Conservation (phyloP, 75 land plant species). For the Ceratopteris richardii region DNA sequence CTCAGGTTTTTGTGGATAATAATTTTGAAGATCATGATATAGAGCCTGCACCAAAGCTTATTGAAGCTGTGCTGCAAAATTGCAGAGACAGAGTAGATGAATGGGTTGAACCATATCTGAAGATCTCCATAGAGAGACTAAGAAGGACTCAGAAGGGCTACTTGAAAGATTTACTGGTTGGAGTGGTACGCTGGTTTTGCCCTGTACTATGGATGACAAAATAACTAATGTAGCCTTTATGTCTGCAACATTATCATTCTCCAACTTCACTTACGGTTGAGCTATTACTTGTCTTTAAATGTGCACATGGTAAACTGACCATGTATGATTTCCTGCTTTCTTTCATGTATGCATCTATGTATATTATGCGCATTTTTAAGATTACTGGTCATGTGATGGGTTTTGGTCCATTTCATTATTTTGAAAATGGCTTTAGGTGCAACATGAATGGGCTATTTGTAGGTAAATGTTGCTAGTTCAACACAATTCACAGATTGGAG, state of each 20-base stretch:
- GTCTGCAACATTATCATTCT: not conserved
- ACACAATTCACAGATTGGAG: too few species aligned
- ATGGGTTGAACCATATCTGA: constrained; percentile 94
- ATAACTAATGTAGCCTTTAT: not conserved
- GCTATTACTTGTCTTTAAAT: too few species aligned
- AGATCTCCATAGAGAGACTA: constrained; percentile 70
- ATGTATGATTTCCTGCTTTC: too few species aligned
- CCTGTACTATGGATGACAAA: not conserved
- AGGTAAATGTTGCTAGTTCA: too few species aligned
- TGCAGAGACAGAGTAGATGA: constrained; percentile 93
- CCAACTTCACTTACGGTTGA: not conserved
- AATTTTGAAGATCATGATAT: constrained; percentile 86
- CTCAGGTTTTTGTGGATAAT: constrained; percentile 76
- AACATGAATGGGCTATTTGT: too few species aligned
- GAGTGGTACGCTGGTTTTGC: constrained; percentile 61
- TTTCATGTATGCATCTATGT: too few species aligned
- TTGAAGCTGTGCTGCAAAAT: constrained; percentile 91
- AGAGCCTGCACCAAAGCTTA: constrained; percentile 95
- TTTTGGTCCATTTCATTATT: too few species aligned
- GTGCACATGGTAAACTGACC: too few species aligned
- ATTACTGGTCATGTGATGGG: too few species aligned
- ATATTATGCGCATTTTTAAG: too few species aligned
- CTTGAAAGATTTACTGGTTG: constrained; percentile 76
- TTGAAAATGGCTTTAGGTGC: too few species aligned
- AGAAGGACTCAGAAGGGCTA: constrained; percentile 56